Evolutionary conservation across 306 rosid species (phyloP).

Genomic region (Hylodesmum podocarpum): DNA sequence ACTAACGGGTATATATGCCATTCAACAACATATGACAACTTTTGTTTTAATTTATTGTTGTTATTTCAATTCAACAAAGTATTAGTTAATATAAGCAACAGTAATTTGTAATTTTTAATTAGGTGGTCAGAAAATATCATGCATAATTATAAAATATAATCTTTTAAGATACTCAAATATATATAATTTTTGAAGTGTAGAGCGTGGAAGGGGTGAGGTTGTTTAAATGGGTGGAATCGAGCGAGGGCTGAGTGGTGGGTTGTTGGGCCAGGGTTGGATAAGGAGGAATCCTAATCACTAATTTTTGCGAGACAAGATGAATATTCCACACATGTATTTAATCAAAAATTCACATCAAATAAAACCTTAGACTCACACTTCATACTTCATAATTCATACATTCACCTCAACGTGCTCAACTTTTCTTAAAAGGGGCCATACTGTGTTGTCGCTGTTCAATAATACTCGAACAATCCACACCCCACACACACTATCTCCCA

Average conservation of each 20-base stretch:
- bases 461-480: conserved; percentile 65
- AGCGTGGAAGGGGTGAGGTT: too few relatives aligned
- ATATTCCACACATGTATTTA: conserved; percentile 41
- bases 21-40: too few relatives aligned
- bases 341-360: conserved; percentile 11
- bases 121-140: too few relatives aligned
- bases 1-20: too few relatives aligned
- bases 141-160: too few relatives aligned
- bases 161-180: too few relatives aligned
- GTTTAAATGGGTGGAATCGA: conserved; percentile 12
- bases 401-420: conserved; percentile 36
- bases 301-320: conserved; percentile 48
- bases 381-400: conserved; percentile 1
- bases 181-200: too few relatives aligned
- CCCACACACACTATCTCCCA: conserved; percentile 36
- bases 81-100: too few relatives aligned
- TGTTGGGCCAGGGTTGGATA: conserved; percentile 56
- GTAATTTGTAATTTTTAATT: too few relatives aligned
- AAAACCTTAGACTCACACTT: conserved; percentile 40
- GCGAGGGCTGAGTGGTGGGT: conserved; percentile 23
- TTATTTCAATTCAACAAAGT: too few relatives aligned
- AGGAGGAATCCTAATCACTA: conserved; percentile 57
- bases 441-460: conserved; percentile 49
- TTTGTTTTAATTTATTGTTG: too few relatives aligned
- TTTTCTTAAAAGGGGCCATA: conserved; percentile 33